These are phyloP conservation scores for Zopfochytrium polystomum DNA, from an alignment of 371 early-diverging fungal genomes.

Conservation along the genomic window DNA sequence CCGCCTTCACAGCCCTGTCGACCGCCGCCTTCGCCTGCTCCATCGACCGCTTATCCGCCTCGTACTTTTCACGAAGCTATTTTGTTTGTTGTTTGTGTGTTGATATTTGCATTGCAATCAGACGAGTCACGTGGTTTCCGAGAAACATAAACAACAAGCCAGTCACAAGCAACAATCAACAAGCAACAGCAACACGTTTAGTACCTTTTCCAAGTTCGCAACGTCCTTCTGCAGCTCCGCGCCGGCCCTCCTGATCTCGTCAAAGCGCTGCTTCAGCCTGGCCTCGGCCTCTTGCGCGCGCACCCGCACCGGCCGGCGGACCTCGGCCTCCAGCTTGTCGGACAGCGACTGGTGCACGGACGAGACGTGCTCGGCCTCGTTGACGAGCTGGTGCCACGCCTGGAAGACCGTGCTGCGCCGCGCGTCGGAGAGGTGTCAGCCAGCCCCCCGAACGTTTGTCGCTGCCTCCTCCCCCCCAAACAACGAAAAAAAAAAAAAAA, in stretches of 20 bases:
- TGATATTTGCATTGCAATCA: too few relatives aligned
- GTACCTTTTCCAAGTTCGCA: conserved; percentile 28
- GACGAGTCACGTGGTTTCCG: too few relatives aligned
- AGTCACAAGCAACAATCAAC: background rate
- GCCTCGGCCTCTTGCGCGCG: conserved; percentile 31
- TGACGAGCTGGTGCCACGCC: conserved; percentile 33
- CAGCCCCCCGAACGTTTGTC: too few relatives aligned
- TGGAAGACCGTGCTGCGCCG: conserved; percentile 31
- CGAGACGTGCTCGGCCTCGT: conserved; percentile 32
- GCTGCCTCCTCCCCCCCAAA: too few relatives aligned
- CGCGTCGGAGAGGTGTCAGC: too few relatives aligned
- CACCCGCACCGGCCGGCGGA: conserved; percentile 29
- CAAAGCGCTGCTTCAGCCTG: conserved; percentile 30
- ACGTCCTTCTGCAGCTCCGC: conserved; percentile 30
- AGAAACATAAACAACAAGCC: too few relatives aligned
- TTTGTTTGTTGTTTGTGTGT: too few relatives aligned
- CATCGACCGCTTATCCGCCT: conserved; percentile 30
- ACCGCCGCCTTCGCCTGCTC: conserved; percentile 27
- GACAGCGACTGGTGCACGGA: conserved; percentile 20
- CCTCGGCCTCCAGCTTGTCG: conserved; percentile 32
- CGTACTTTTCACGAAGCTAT: conserved; percentile 24
- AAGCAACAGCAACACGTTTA: too few relatives aligned
- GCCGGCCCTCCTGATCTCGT: conserved; percentile 30
- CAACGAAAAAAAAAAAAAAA: too few relatives aligned
- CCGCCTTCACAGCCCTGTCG: conserved; percentile 25